Conservation (phyloP, 1,284 basidiomycete species). For the Mycosarcoma maydis region DNA sequence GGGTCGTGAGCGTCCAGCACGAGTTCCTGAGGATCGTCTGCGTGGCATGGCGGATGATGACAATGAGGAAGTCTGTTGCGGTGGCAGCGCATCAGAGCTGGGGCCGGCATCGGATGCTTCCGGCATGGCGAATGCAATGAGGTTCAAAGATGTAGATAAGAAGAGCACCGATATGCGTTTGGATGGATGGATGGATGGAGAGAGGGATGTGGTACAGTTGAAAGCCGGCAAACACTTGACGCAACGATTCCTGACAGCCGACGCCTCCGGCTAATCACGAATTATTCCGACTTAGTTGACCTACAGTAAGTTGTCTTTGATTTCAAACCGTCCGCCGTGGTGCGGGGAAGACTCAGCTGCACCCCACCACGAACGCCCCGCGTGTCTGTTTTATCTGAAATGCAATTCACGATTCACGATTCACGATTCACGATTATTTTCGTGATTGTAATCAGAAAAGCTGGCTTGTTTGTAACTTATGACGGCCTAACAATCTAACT, state of each 20-base stretch:
- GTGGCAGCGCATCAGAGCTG: slow-evolving; percentile 6
- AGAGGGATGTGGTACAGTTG: not conserved
- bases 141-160: not conserved
- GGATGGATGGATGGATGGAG: slow-evolving; percentile 5
- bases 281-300: no score
- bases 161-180: not conserved
- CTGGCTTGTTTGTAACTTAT: no score
- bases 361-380: no score
- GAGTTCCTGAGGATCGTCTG: slow-evolving; percentile 24
- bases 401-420: no score
- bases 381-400: no score
- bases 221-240: not conserved
- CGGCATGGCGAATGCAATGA: slow-evolving; percentile 7
- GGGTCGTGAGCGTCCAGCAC: slow-evolving; percentile 15
- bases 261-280: slow-evolving; percentile 7
- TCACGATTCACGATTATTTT: no score
- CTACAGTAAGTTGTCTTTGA: no score
- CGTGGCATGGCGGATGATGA: slow-evolving; percentile 14
- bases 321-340: no score
- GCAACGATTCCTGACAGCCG: not conserved
- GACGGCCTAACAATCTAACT: no score
- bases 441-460: no score
- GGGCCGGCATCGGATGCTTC: slow-evolving; percentile 25
- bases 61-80: slow-evolving; percentile 4
- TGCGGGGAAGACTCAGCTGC: no score